These are phyloP conservation scores for Rhodotorula sp. DNA, from an alignment of 1,284 basidiomycete genomes.

Conservation along the genomic window DNA sequence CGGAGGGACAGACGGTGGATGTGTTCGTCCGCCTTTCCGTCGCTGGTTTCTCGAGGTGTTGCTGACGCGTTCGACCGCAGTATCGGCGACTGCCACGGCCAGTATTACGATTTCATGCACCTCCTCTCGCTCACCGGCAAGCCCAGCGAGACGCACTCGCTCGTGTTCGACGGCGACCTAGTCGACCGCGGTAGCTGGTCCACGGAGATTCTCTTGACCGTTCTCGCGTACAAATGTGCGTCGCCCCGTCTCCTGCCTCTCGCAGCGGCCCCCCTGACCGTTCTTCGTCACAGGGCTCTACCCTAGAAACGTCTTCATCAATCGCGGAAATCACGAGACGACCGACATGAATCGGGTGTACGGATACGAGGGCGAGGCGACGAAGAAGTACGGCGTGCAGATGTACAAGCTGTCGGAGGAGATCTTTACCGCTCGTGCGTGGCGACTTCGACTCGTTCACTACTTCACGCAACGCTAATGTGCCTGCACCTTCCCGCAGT, in stretches of 20 bases:
- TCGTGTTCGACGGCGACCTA: conserved; percentile 88
- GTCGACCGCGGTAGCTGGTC: conserved; percentile 98
- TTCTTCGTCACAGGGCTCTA: conserved; percentile 65
- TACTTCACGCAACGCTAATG: too few relatives aligned
- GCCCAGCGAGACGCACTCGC: conserved; percentile 73
- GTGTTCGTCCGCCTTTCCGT: conserved; percentile 60
- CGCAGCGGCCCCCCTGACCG: not conserved
- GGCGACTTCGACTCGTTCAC: too few relatives aligned
- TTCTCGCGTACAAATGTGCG: conserved; percentile 89
- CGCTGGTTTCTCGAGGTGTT: not conserved
- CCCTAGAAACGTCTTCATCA: conserved; percentile 80
- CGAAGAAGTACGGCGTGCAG: conserved; percentile 89
- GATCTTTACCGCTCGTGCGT: conserved; percentile 80
- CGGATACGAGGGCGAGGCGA: conserved; percentile 69
- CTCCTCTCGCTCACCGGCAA: conserved; percentile 80
- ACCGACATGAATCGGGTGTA: conserved; percentile 22
- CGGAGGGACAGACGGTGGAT: conserved; percentile 77
- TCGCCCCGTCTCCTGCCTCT: not conserved
- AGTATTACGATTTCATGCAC: conserved; percentile 92
- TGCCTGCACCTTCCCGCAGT: conserved; percentile 60
- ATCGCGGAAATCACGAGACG: conserved; percentile 93
- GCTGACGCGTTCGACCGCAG: conserved; percentile 1
- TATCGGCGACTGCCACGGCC: conserved; percentile 54
- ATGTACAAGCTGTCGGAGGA: conserved; percentile 81
- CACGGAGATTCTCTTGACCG: conserved; percentile 89